Evolutionary conservation across 1,284 basidiomycete species (phyloP).

Genomic region (Malassezia equina): DNA sequence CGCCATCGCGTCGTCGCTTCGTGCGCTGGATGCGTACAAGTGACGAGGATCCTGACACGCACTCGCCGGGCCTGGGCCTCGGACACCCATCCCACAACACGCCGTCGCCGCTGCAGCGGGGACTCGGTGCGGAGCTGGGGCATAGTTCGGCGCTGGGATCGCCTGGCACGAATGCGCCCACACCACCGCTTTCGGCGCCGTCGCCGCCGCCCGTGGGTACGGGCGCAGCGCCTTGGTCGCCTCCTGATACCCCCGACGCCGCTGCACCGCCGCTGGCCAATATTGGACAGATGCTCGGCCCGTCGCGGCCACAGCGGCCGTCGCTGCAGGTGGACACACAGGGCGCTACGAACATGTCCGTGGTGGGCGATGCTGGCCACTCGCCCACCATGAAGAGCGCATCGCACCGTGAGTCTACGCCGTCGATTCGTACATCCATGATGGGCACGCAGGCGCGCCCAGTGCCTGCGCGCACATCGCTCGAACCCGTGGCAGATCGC

Average conservation of each 20-base stretch:
- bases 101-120: not conserved
- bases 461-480: not conserved
- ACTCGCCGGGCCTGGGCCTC: not conserved
- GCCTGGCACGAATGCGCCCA: not conserved
- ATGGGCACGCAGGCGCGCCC: not conserved
- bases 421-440: not conserved
- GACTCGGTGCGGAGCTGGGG: not conserved
- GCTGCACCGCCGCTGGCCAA: not conserved
- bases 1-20: constrained; percentile 5
- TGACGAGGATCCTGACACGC: constrained; percentile 1
- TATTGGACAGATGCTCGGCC: constrained; percentile 1
- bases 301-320: not conserved
- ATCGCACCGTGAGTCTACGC: not conserved
- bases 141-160: not conserved
- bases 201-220: not conserved
- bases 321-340: not conserved
- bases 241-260: not conserved
- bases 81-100: not conserved
- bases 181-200: not conserved
- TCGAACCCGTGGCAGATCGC: constrained; percentile 2
- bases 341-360: not conserved
- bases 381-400: not conserved
- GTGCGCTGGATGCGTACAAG: constrained; percentile 9
- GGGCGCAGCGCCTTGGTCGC: not conserved
- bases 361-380: not conserved